Evolutionary conservation across 257 asterid genomes (phyloP).

Genomic region (Nicotiana knightiana): DNA sequence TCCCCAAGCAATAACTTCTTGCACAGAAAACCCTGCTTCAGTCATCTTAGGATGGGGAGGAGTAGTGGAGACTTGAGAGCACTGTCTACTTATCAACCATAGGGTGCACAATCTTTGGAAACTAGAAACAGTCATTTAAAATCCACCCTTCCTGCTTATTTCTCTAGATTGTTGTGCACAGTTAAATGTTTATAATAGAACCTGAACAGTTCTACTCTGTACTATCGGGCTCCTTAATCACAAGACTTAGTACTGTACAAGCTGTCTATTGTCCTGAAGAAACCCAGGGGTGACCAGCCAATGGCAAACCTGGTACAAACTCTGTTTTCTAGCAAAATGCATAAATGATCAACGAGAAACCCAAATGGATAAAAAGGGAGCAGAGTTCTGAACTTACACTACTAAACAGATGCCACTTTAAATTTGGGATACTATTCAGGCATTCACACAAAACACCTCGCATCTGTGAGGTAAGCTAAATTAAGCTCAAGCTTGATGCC

Average conservation of each 20-base stretch:
- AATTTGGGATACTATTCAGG: not conserved
- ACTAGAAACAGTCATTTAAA: not conserved
- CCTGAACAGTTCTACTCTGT: not conserved
- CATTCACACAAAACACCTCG: too few relatives aligned
- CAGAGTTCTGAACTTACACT: not conserved
- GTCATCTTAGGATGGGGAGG: too few relatives aligned
- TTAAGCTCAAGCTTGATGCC: not conserved
- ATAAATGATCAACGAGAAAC: too few relatives aligned
- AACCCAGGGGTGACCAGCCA: not conserved
- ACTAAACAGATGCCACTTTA: not conserved
- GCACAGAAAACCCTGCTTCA: too few relatives aligned
- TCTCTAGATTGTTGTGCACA: not conserved
- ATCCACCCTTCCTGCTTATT: not conserved
- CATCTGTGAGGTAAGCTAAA: not conserved
- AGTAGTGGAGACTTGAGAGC: too few relatives aligned
- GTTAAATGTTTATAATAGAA: not conserved
- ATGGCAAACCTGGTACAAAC: not conserved
- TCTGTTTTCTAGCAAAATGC: too few relatives aligned
- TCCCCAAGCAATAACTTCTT: too few relatives aligned
- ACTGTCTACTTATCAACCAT: too few relatives aligned
- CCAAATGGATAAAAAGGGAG: not conserved
- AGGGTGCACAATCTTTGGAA: too few relatives aligned
- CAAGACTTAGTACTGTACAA: not conserved
- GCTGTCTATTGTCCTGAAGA: not conserved
- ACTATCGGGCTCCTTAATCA: not conserved